phyloP scores from a whole-genome alignment of 1,284 basidiomycete species.

The Naganishia sp. region DNA sequence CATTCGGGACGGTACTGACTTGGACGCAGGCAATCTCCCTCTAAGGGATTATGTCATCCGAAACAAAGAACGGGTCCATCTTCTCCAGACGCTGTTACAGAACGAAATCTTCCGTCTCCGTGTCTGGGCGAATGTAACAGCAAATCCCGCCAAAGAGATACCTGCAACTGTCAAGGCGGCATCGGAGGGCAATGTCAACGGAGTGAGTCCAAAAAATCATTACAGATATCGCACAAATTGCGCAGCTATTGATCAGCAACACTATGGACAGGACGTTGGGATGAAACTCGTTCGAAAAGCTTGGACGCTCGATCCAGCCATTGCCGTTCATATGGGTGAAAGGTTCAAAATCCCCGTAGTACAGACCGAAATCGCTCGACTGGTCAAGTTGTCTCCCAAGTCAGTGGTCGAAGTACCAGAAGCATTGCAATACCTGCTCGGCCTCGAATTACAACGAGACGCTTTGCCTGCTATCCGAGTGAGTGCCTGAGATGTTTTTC shows the following conservation, averaged over 20 bases:
- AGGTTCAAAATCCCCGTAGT: conserved; percentile 73
- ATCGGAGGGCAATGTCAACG: conserved; percentile 58
- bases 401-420: conserved; percentile 75
- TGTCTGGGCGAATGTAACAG: conserved; percentile 89
- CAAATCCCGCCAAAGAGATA: conserved; percentile 63
- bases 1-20: neutral
- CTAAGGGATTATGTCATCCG: conserved; percentile 62
- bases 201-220: too few relatives aligned
- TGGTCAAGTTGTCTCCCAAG: conserved; percentile 72
- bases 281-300: conserved; percentile 66
- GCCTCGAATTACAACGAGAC: conserved; percentile 64
- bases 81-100: conserved; percentile 80
- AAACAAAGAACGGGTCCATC: conserved; percentile 67
- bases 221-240: too few relatives aligned
- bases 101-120: conserved; percentile 82
- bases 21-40: conserved; percentile 41
- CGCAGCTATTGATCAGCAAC: too few relatives aligned
- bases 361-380: conserved; percentile 68
- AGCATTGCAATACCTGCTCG: conserved; percentile 76
- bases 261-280: conserved; percentile 66
- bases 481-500: conserved; percentile 26
- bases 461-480: conserved; percentile 74
- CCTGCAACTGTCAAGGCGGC: conserved; percentile 39
- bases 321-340: conserved; percentile 80
- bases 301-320: conserved; percentile 80